A percentile compares a stretch with the other conserved stretches of the same genome.
Evolutionary conservation across 257 asterid species (phyloP).

Genomic region (Echium plantagineum): DNA sequence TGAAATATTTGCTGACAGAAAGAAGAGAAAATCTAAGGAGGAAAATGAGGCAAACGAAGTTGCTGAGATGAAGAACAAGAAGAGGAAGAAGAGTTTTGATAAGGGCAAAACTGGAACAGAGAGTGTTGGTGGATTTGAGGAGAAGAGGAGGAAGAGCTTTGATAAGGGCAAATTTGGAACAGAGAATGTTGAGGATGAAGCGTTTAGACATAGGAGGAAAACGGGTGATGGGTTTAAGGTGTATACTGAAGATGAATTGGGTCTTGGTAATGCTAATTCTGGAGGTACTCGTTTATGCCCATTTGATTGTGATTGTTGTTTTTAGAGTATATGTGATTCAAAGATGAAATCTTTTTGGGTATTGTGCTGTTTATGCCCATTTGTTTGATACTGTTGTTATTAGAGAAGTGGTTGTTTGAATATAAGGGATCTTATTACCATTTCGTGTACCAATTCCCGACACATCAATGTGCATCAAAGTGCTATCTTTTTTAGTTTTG

Average conservation of each 20-base stretch:
- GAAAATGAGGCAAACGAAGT: slow-evolving; percentile 10
- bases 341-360: not conserved
- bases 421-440: too few species aligned
- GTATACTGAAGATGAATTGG: slow-evolving; percentile 66
- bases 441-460: too few species aligned
- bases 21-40: slow-evolving; percentile 29
- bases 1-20: slow-evolving; percentile 53
- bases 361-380: too few species aligned
- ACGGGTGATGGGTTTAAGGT: slow-evolving; percentile 52
- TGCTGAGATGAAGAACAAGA: slow-evolving; percentile 11
- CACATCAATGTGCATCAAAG: too few species aligned
- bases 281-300: slow-evolving; percentile 70
- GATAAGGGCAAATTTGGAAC: slow-evolving; percentile 14
- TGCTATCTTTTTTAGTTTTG: too few species aligned
- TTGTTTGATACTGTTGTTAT: too few species aligned
- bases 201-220: slow-evolving; percentile 28
- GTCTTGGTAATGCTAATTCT: slow-evolving; percentile 40
- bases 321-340: slow-evolving; percentile 16
- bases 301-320: slow-evolving; percentile 73
- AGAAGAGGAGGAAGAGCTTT: slow-evolving; percentile 21
- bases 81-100: slow-evolving; percentile 21
- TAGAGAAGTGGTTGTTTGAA: too few species aligned
- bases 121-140: slow-evolving; percentile 8
- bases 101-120: slow-evolving; percentile 12
- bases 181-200: slow-evolving; percentile 2